Percentiles rank a stretch among this genome's conserved stretches.
These are phyloP conservation scores for Ogataea nitratoaversa DNA, from an alignment of 805 yeast species.

Conservation along the genomic window DNA sequence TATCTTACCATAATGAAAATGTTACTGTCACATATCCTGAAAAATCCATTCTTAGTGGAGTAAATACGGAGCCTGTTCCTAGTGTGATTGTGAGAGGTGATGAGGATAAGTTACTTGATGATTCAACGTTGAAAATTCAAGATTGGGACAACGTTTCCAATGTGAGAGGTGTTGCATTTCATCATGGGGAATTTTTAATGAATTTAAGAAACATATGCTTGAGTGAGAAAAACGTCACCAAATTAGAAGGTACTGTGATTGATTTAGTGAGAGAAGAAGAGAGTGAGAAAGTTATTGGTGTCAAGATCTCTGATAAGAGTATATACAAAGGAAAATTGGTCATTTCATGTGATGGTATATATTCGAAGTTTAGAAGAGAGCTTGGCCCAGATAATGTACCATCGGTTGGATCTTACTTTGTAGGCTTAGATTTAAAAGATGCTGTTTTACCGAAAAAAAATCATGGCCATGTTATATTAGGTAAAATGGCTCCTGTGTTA, in stretches of 20 bases:
- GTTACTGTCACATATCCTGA: constrained; percentile 69
- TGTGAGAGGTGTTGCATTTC: constrained; percentile 79
- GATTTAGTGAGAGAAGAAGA: constrained; percentile 49
- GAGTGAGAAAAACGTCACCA: constrained; percentile 67
- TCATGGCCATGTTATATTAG: constrained; percentile 88
- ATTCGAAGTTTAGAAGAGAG: constrained; percentile 84
- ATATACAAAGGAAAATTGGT: constrained; percentile 60
- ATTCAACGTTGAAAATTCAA: constrained; percentile 44
- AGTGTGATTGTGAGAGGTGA: constrained; percentile 55
- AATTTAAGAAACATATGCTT: constrained; percentile 72
- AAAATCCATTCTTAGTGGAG: constrained; percentile 44
- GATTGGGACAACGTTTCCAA: constrained; percentile 59
- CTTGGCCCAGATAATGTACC: constrained; percentile 62
- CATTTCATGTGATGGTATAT: constrained; percentile 88
- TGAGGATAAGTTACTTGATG: constrained; percentile 45
- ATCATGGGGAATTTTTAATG: constrained; percentile 82
- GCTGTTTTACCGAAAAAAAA: constrained; percentile 70
- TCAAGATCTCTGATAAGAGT: constrained; percentile 48
- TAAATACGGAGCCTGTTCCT: constrained; percentile 43
- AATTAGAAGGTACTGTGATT: constrained; percentile 80
- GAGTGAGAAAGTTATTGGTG: constrained; percentile 62
- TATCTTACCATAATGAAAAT: constrained; percentile 56
- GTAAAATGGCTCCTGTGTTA: constrained; percentile 81
- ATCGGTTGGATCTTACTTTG: constrained; percentile 73
- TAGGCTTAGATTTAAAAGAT: constrained; percentile 72